Conservation (phyloP, 192 early-diverging fungal genomes). For the Paraglomus brasilianum region DNA sequence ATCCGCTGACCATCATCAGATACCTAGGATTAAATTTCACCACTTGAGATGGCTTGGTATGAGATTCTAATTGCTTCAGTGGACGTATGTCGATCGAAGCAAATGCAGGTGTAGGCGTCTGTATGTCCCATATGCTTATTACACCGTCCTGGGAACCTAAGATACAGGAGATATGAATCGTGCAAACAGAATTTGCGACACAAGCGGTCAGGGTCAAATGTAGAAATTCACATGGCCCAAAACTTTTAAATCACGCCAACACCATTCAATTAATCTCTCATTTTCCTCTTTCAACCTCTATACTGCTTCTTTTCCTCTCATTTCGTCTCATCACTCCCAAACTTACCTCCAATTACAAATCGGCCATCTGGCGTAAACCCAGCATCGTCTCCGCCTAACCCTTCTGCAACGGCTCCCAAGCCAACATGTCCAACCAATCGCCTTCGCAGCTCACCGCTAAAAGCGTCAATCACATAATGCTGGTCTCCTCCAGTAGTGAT, state of each 20-base stretch:
- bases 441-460: slow-evolving; percentile 46
- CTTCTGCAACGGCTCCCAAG: slow-evolving; percentile 23
- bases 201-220: neutral
- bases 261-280: too few species aligned
- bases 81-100: slow-evolving; percentile 34
- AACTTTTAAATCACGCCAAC: too few species aligned
- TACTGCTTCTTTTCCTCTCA: slow-evolving; percentile 21
- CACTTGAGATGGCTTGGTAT: slow-evolving; percentile 52
- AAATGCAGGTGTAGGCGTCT: slow-evolving; percentile 43
- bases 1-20: slow-evolving; percentile 71
- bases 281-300: neutral
- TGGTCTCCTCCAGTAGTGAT: slow-evolving; percentile 59
- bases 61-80: slow-evolving; percentile 44
- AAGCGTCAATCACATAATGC: slow-evolving; percentile 70
- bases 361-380: slow-evolving; percentile 71
- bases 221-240: too few species aligned
- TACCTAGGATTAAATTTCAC: slow-evolving; percentile 75
- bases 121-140: slow-evolving; percentile 65
- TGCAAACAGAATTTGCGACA: neutral
- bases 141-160: slow-evolving; percentile 64
- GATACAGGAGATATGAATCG: neutral
- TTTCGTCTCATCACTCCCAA: slow-evolving; percentile 24
- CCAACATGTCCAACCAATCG: slow-evolving; percentile 47
- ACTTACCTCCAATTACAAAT: slow-evolving; percentile 64
- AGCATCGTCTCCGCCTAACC: slow-evolving; percentile 53